Evolutionary conservation across 768 basidiomycete genomes (phyloP), one percentile per base, ranked within the genome.

Genomic region (Leccinum variicolor): DNA sequence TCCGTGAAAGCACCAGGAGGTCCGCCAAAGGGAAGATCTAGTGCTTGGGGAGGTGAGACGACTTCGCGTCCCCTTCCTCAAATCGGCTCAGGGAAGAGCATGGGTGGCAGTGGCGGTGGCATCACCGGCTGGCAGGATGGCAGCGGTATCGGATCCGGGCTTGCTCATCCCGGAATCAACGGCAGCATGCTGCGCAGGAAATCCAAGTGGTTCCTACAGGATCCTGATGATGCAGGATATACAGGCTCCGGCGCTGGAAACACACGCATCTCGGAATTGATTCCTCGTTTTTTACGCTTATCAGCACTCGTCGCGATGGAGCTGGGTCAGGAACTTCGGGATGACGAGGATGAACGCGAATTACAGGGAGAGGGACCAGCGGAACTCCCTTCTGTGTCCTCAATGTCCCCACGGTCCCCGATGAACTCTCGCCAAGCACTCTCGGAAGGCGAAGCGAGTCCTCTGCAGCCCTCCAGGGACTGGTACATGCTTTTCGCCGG

Each of bases 401-500:
- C 63, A 0, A 34, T 36, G 10, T 61, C 64, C 21, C 59, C 71
- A 21, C 55, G 46, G 2, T 54, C 62, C 4, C 48, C 64, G 9
- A 19, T 54, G 7, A 58, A 54, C 0, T 46, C 54, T 39, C 66
- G 66, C 23, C 64, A 69, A 54, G 55, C 69, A 34, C 73, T 70
- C 41, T 69, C 69, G 6, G 68, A 75, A 57, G 71, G 75, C 63
- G 79, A 78, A 46, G 76, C 75, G 5, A 65, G 73, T n/a, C 85
- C 87, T 0, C 70, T 90, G 33, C 77, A 79, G 2, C 92, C 92
- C 0, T 86, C 90, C 26, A 74, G 81, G 25, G 84, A 85, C 61
- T 94, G 92, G 92, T 94, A 92, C 70, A 79, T 87, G 73, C 78
- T 95, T 13, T 77, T 93, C n/a, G 83, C 83, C 0, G 86, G 89